These are phyloP conservation scores for Millerozyma miso DNA, from an alignment of 805 yeast genomes.

Conservation along the genomic window DNA sequence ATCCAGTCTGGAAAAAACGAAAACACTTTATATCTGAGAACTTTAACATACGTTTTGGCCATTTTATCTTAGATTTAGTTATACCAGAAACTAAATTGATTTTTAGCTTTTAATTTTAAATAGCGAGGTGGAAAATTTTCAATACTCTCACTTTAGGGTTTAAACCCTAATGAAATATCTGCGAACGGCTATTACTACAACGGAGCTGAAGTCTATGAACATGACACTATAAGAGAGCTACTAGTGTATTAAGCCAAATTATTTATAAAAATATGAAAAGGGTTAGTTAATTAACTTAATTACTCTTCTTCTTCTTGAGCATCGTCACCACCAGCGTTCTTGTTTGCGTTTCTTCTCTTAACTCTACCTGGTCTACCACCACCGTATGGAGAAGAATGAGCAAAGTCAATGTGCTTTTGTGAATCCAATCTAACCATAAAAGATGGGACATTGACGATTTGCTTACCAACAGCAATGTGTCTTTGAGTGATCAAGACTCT, in stretches of 20 bases:
- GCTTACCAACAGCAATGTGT: slow-evolving; percentile 99
- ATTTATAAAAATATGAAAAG: neutral
- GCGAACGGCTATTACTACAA: neutral
- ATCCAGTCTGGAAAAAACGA: neutral
- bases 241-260: slow-evolving; percentile 1
- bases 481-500: slow-evolving; percentile 98
- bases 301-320: slow-evolving; percentile 71
- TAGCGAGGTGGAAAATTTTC: neutral
- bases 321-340: slow-evolving; percentile 55
- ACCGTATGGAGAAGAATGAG: slow-evolving; percentile 99
- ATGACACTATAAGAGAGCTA: neutral
- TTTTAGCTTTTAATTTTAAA: slow-evolving; percentile 1
- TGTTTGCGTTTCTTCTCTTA: slow-evolving; percentile 85
- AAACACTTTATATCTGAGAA: neutral
- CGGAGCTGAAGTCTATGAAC: neutral
- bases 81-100: slow-evolving; percentile 2
- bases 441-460: slow-evolving; percentile 96
- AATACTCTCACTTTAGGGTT: slow-evolving; percentile 1
- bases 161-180: slow-evolving; percentile 1
- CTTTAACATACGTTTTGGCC: slow-evolving; percentile 35
- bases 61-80: slow-evolving; percentile 18
- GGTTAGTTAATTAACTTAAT: slow-evolving; percentile 9
- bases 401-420: slow-evolving; percentile 99
- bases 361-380: slow-evolving; percentile 99
- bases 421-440: slow-evolving; percentile 99